Evolutionary conservation across 78 protist species (phyloP).

Genomic region (Polysphondylium violaceum): DNA sequence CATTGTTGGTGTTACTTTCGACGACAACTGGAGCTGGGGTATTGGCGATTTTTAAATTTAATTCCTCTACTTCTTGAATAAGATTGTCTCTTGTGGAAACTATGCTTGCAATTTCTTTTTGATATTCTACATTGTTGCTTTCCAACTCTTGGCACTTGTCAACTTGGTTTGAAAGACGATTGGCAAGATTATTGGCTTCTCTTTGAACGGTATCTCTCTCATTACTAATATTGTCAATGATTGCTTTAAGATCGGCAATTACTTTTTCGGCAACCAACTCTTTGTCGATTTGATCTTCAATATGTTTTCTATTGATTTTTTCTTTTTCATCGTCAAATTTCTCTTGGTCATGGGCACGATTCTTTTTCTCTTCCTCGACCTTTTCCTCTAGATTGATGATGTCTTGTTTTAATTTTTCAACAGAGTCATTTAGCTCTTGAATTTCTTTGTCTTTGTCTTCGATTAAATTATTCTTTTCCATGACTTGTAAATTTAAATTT

Average conservation of each 20-base stretch:
- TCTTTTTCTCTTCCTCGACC: not conserved
- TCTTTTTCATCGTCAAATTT: conserved; percentile 24
- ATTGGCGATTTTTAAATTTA: not conserved
- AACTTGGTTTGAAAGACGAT: conserved; percentile 29
- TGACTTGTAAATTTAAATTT: not conserved
- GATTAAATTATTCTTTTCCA: conserved; percentile 40
- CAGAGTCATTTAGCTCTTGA: not conserved
- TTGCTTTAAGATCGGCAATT: conserved; percentile 15
- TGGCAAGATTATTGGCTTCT: conserved; percentile 39
- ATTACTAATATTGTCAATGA: not conserved
- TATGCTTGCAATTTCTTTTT: conserved; percentile 40
- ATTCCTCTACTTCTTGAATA: conserved; percentile 24
- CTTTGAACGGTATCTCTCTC: conserved; percentile 18
- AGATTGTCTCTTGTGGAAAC: conserved; percentile 27
- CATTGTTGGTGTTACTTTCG: not conserved
- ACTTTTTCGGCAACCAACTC: conserved; percentile 39
- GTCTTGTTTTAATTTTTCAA: not conserved
- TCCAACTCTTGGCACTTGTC: conserved; percentile 51
- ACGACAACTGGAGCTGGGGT: not conserved
- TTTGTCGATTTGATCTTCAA: conserved; percentile 17
- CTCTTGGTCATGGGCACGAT: conserved; percentile 6
- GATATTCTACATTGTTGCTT: conserved; percentile 14
- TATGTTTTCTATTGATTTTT: not conserved
- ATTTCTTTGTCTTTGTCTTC: conserved; percentile 25
- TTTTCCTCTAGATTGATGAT: not conserved